phyloP scores from a whole-genome alignment of 352 stramenopile species.

The Globisporangium barbulae region DNA sequence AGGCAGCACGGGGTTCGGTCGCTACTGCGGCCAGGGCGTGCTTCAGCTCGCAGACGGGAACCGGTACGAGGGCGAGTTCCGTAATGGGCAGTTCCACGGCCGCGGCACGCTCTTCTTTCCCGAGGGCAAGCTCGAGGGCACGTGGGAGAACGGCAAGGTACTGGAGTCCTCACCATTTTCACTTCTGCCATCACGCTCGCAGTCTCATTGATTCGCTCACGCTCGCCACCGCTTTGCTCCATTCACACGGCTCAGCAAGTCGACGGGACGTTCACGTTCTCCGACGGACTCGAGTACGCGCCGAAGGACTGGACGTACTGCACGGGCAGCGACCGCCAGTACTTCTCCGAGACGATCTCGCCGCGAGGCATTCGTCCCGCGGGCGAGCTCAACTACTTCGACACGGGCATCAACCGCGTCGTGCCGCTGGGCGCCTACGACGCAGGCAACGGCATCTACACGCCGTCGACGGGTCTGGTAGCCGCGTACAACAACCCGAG shows the following conservation, averaged over 20 bases:
- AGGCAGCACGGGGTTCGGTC: slow-evolving; percentile 52
- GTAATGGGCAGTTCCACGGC: slow-evolving; percentile 78
- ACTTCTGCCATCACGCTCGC: neutral
- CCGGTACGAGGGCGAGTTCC: slow-evolving; percentile 79
- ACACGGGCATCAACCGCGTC: slow-evolving; percentile 57
- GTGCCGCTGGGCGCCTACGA: slow-evolving; percentile 73
- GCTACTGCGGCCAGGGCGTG: slow-evolving; percentile 53
- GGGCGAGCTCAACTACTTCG: slow-evolving; percentile 70
- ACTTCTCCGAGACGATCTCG: slow-evolving; percentile 63
- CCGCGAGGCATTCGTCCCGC: slow-evolving; percentile 45
- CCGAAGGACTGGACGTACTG: slow-evolving; percentile 64
- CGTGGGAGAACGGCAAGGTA: slow-evolving; percentile 70
- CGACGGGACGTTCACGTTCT: slow-evolving; percentile 74
- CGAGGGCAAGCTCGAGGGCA: slow-evolving; percentile 63
- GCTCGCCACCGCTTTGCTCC: neutral
- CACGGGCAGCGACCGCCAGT: slow-evolving; percentile 55
- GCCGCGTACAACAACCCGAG: slow-evolving; percentile 49
- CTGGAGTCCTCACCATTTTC: neutral
- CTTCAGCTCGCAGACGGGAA: slow-evolving; percentile 58
- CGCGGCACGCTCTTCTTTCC: slow-evolving; percentile 66
- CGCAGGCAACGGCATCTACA: slow-evolving; percentile 74
- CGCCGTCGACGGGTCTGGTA: slow-evolving; percentile 50
- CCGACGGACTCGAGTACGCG: slow-evolving; percentile 66
- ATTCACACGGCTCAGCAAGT: slow-evolving; percentile 41
- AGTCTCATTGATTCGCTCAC: neutral